Evolutionary conservation across 2,329 filamentous ascomycete species (phyloP), one percentile per base, ranked within the genome.

Genomic region (Colletotrichum shisoi): DNA sequence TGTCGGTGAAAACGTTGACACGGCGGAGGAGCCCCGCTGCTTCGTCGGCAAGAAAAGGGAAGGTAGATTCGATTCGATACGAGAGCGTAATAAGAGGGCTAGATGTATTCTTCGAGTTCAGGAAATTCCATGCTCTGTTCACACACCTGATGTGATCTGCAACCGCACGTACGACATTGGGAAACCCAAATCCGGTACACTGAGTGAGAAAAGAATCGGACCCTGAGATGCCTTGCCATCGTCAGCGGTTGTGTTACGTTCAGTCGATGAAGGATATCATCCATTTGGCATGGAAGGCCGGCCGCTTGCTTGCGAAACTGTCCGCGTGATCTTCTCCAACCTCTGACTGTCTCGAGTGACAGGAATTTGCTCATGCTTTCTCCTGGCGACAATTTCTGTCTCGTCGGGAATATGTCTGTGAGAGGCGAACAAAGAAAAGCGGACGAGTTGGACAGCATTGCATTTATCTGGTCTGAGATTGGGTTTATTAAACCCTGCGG

Each of bases 311-410:
- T 37, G 39, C 17, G 46, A 58, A 48, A 34, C 4, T 44, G 46
- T 49, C 46, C 49, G 40, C 56, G 59, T 31, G 21, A 3, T 11
- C 44, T 40, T 40, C 12, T 40, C 45, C 9, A 15, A 53, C 45
- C 59, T 60, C 53, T 67, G 52, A 39, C 31, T 19, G 19, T 24
- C 34, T 27, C 44, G 52, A 31, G 48, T 40, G 13, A 39, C 17
- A 40, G 21, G 17, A 40, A 52, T 15, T 34, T n/a, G 53, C 52
- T 34, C 45, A 52, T n/a, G 24, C 7, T 34, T 34, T n/a, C 19
- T 67, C 31, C 34, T 48, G 63, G 53, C 62, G 59, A 67, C 53
- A 48, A 37, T 53, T 34, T 24, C 45, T 46, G 46, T 63, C 53
- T 67, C 64, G 48, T 34, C 52, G 13, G 8, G 59, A 46, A 57